Evolutionary conservation across 2,329 filamentous ascomycete species (phyloP).

Genomic region (Gaeumannomyces sp.): DNA sequence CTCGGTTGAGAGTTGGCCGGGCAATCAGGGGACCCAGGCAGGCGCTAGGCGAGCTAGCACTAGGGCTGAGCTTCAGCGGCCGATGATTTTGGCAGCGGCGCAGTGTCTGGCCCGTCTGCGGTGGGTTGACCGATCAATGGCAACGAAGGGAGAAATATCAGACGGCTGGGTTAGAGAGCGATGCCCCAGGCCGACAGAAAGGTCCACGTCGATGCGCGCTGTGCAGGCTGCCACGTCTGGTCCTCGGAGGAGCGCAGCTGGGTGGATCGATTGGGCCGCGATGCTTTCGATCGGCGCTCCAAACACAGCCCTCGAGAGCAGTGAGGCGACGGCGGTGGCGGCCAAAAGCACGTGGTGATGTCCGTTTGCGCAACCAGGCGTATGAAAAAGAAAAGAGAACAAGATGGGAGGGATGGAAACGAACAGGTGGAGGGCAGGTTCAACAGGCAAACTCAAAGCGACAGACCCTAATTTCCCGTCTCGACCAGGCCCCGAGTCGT

Average conservation of each 20-base stretch:
- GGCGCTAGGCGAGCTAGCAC: not conserved
- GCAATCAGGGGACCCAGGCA: not conserved
- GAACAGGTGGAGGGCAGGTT: not conserved
- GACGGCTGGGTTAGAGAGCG: too few relatives aligned
- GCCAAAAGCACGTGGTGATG: not conserved
- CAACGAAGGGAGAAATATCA: not conserved
- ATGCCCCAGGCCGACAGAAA: not conserved
- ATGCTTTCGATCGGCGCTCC: not conserved
- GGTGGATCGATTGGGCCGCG: constrained; percentile 9
- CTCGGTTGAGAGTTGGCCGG: not conserved
- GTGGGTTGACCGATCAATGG: not conserved
- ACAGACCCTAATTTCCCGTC: not conserved
- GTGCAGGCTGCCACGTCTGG: not conserved
- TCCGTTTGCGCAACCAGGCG: not conserved
- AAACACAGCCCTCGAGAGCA: not conserved
- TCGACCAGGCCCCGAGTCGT: not conserved
- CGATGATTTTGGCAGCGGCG: not conserved
- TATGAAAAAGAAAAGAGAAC: not conserved
- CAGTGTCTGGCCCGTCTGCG: too few relatives aligned
- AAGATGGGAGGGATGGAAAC: not conserved
- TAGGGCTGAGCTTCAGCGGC: not conserved
- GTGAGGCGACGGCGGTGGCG: not conserved
- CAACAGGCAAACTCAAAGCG: not conserved
- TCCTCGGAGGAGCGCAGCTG: not conserved
- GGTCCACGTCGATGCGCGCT: not conserved